phyloP scores from a whole-genome alignment of 495 filamentous ascomycete genomes.

The Tetracladium marchalianum region DNA sequence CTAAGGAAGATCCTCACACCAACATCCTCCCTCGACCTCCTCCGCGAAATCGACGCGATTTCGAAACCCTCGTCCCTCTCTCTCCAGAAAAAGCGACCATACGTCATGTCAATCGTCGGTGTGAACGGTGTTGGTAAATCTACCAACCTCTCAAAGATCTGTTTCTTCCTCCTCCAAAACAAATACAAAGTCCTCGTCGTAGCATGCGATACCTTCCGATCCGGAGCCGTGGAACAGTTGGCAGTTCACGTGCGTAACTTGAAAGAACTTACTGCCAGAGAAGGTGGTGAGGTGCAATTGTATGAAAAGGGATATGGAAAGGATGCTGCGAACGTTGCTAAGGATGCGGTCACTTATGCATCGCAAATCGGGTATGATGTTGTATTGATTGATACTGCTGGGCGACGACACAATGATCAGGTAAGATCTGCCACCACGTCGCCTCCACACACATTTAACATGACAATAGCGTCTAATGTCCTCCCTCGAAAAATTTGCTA shows the following conservation, averaged over 20 bases:
- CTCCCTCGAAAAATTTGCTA: conserved; percentile 90
- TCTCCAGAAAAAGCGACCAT: conserved; percentile 57
- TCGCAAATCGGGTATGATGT: conserved; percentile 73
- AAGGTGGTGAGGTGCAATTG: conserved; percentile 76
- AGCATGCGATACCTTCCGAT: conserved; percentile 95
- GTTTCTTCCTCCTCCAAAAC: conserved; percentile 94
- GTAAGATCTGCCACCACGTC: neutral
- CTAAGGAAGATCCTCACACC: conserved; percentile 91
- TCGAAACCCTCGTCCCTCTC: conserved; percentile 49
- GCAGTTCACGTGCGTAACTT: conserved; percentile 89
- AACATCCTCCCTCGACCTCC: conserved; percentile 84
- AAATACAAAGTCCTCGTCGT: conserved; percentile 92
- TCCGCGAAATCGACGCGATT: conserved; percentile 81
- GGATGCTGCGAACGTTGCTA: conserved; percentile 89
- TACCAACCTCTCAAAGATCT: conserved; percentile 92
- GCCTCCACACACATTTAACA: neutral
- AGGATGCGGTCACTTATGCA: conserved; percentile 79
- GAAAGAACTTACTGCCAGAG: conserved; percentile 70
- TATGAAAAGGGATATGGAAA: conserved; percentile 98
- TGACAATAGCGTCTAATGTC: conserved; percentile 74
- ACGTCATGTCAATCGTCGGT: conserved; percentile 94
- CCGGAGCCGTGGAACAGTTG: conserved; percentile 92
- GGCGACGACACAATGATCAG: conserved; percentile 84
- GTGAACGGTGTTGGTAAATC: conserved; percentile 98
- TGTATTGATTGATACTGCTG: conserved; percentile 93